These are phyloP conservation scores for Moricandia moricandioides DNA, from an alignment of 345 rosid genomes.

Conservation along the genomic window DNA sequence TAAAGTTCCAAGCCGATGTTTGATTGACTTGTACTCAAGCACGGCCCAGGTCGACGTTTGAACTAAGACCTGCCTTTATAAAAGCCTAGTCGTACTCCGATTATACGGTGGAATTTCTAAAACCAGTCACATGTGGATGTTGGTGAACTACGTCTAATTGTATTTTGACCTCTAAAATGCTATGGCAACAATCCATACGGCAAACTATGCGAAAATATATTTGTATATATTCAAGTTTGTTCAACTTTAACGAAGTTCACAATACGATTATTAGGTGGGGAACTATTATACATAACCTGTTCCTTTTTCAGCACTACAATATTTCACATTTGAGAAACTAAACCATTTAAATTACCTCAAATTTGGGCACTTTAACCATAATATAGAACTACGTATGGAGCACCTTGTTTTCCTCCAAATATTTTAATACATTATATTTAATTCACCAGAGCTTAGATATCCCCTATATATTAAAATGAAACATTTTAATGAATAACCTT, in stretches of 20 bases:
- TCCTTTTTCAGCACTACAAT: background rate
- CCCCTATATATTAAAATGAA: too few relatives aligned
- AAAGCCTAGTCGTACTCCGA: background rate
- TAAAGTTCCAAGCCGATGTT: too few relatives aligned
- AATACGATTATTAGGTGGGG: background rate
- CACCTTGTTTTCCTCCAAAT: background rate
- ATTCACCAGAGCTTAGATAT: constrained; percentile 6
- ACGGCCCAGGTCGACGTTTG: too few relatives aligned
- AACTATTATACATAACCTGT: background rate
- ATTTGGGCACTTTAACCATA: background rate
- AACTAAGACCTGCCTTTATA: background rate
- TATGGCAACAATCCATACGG: background rate
- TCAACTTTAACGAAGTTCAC: background rate
- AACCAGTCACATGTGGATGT: background rate
- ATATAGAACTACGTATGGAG: background rate
- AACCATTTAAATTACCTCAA: background rate
- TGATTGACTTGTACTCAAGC: too few relatives aligned
- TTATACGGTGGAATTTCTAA: background rate
- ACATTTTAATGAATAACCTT: too few relatives aligned
- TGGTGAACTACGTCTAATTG: background rate
- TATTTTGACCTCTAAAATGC: background rate
- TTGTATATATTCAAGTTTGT: background rate
- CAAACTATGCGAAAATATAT: background rate
- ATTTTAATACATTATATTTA: background rate
- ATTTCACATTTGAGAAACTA: background rate